Evolutionary conservation across 1,284 basidiomycete species (phyloP).

Genomic region (Veloporphyrellus conicus): DNA sequence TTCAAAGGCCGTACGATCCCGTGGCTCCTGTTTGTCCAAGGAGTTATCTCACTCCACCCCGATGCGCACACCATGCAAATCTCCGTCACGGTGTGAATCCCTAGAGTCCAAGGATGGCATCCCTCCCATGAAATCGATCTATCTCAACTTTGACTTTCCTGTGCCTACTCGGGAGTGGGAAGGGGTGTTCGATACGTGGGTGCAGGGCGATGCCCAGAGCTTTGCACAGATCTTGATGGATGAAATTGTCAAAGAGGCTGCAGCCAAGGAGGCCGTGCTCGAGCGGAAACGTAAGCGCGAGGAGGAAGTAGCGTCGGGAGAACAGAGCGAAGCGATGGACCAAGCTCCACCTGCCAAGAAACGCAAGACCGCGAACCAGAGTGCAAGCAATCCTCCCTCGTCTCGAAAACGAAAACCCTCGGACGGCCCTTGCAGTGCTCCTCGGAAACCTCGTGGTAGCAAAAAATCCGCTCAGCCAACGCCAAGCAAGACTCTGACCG

Average conservation of each 20-base stretch:
- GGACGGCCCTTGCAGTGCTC: constrained; percentile 16
- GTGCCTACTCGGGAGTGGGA: constrained; percentile 84
- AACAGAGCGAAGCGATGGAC: constrained; percentile 12
- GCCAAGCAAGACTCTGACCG: constrained; percentile 15
- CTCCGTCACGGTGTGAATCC: constrained; percentile 41
- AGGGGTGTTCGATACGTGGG: constrained; percentile 87
- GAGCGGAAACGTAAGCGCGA: constrained; percentile 53
- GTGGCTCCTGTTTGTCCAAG: constrained; percentile 32
- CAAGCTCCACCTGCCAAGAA: constrained; percentile 24
- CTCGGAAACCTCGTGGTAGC: constrained; percentile 32
- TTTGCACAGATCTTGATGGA: constrained; percentile 61
- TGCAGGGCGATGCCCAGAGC: constrained; percentile 82
- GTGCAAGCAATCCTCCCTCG: constrained; percentile 14
- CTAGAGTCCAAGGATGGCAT: constrained; percentile 41
- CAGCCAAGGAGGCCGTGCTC: constrained; percentile 46
- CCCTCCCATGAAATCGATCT: constrained; percentile 66
- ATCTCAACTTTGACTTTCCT: constrained; percentile 89
- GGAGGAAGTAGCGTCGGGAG: constrained; percentile 30
- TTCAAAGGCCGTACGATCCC: constrained; percentile 69
- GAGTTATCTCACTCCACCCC: constrained; percentile 23
- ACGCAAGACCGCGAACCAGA: constrained; percentile 20
- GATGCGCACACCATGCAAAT: constrained; percentile 35
- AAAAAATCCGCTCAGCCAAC: constrained; percentile 13
- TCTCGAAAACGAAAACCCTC: constrained; percentile 28
- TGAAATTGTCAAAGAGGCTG: constrained; percentile 51